These are phyloP conservation scores for Fusarium sp. DNA, from an alignment of 2,329 filamentous ascomycete species.

Conservation along the genomic window DNA sequence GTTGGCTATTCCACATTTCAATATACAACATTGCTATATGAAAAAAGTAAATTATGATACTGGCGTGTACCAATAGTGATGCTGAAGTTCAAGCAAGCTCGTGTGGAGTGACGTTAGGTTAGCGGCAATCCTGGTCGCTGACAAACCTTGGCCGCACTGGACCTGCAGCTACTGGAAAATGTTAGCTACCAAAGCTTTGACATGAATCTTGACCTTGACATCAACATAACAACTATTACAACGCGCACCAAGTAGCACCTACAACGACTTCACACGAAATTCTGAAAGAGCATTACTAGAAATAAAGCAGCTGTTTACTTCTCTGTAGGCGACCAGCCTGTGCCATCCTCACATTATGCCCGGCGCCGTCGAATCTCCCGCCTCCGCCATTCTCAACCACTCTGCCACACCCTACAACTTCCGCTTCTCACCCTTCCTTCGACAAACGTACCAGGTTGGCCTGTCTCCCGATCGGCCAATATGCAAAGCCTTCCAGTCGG, in stretches of 20 bases:
- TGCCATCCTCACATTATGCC: constrained; percentile 46
- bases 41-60: background rate
- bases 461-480: constrained; percentile 82
- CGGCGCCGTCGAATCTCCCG: constrained; percentile 47
- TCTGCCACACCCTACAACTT: constrained; percentile 73
- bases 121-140: constrained; percentile 28
- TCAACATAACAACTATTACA: constrained; percentile 10
- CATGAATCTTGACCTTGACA: constrained; percentile 7
- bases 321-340: constrained; percentile 23
- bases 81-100: constrained; percentile 13
- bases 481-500: constrained; percentile 87
- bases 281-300: background rate
- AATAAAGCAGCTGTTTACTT: background rate
- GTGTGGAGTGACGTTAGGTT: constrained; percentile 17
- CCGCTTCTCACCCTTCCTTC: constrained; percentile 87
- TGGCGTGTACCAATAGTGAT: background rate
- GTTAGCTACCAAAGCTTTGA: constrained; percentile 16
- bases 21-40: background rate
- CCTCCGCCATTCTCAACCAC: constrained; percentile 68
- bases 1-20: background rate
- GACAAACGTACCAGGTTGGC: constrained; percentile 84
- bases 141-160: constrained; percentile 30
- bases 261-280: background rate
- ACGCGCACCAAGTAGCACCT: background rate
- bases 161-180: constrained; percentile 36